A percentile compares a stretch with the other conserved stretches of the same genome.
Evolutionary conservation across 2,329 filamentous ascomycete species (phyloP).

Genomic region (Aspergillus oerlinghausenensis): DNA sequence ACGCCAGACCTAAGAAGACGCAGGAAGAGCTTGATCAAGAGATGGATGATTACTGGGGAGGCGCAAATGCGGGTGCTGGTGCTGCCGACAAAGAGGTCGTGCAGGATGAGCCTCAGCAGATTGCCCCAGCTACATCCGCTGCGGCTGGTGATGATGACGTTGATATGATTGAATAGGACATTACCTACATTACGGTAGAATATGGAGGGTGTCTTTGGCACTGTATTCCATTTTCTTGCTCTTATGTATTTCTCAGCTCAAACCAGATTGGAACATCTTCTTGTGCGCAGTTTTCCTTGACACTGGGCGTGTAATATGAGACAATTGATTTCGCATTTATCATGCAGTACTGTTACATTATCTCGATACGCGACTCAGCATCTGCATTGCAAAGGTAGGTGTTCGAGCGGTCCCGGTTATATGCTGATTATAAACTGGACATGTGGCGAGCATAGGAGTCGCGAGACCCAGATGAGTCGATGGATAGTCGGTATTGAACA

Average conservation of each 20-base stretch:
- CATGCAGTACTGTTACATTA: neutral
- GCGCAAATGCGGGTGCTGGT: constrained; percentile 35
- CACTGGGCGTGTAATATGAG: neutral
- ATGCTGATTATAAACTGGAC: neutral
- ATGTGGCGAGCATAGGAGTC: neutral
- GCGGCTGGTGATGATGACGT: constrained; percentile 52
- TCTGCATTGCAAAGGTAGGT: neutral
- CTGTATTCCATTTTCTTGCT: neutral
- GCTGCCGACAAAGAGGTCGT: constrained; percentile 32
- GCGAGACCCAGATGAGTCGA: neutral
- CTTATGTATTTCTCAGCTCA: neutral
- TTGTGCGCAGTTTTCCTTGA: neutral
- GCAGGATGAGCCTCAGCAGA: constrained; percentile 19
- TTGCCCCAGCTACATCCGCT: constrained; percentile 28
- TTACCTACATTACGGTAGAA: neutral
- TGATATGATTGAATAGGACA: constrained; percentile 63
- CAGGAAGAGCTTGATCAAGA: constrained; percentile 91
- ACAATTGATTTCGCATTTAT: neutral
- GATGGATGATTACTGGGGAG: constrained; percentile 88
- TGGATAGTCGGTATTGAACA: neutral
- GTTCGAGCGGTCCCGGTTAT: neutral
- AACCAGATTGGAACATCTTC: neutral
- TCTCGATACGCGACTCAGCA: neutral
- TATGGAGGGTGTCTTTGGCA: neutral
- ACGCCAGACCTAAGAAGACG: constrained; percentile 69